phyloP scores from a whole-genome alignment of 2,329 filamentous ascomycete species.

The Venturia aucupariae region DNA sequence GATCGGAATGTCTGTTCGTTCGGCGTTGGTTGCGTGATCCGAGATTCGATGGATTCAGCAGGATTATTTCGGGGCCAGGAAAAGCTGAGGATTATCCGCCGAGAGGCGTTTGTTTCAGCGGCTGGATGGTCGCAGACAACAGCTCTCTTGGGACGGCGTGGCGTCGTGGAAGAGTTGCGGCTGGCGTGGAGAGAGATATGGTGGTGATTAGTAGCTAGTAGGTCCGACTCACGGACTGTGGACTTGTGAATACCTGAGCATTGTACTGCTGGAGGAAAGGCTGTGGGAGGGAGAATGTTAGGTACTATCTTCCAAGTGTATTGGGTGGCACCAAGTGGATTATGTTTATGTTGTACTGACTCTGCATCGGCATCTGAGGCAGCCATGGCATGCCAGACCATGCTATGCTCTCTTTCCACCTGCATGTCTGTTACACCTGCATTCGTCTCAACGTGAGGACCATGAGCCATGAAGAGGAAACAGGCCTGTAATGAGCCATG shows the following conservation, averaged over 20 bases:
- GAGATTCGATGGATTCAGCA: background rate
- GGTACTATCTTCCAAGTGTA: background rate
- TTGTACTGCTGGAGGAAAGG: background rate
- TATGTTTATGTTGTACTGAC: background rate
- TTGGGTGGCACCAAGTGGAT: background rate
- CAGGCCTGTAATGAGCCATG: too few species aligned
- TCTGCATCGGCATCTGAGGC: background rate
- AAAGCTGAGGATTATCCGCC: background rate
- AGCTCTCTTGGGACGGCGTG: background rate
- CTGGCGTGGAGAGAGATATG: constrained; percentile 6
- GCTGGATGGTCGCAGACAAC: background rate
- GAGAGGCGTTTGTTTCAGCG: background rate
- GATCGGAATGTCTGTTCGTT: background rate
- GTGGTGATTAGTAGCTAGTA: background rate
- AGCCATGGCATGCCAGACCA: too few species aligned
- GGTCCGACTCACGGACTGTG: background rate
- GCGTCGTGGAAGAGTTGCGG: background rate
- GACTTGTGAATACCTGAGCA: background rate
- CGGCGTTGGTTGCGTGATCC: background rate
- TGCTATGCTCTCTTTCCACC: background rate
- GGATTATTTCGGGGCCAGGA: background rate
- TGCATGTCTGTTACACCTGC: background rate
- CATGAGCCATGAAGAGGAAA: too few species aligned
- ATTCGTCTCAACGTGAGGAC: too few species aligned
- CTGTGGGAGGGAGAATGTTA: background rate